Evolutionary conservation across 768 basidiomycete species (phyloP), one percentile per base, ranked within the genome.

Genomic region (Amanita rubescens): DNA sequence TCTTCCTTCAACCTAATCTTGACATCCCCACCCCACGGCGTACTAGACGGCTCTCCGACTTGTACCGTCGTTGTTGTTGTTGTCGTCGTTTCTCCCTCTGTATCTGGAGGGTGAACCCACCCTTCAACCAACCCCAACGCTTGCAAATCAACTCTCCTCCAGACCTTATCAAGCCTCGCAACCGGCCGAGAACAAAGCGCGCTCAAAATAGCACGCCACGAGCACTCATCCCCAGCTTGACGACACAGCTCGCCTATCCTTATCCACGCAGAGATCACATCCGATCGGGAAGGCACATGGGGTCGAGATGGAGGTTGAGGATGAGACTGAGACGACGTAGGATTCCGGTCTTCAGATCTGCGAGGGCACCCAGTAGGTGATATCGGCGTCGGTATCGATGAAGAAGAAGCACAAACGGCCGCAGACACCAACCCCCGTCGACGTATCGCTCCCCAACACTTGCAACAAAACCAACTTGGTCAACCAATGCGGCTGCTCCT

Each of bases 401-500:
- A 20, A 10, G 39, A 0, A 17, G 27, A 27, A 10, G 25, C 24
- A 37, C 25, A 27, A 3, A n/a, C 14, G 3, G 46, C 33, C 4
- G 25, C 22, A 3, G 30, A 22, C 2, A 53, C 44, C 49, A 65
- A 62, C 20, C 63, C n/a, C 58, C 51, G 60, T 66, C 7, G 75
- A 70, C 1, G 76, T 73, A 59, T 87, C 85, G 0, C 76, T 74
- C 22, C 79, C 81, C 11, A 91, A 74, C 11, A 90, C 77, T 62
- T 90, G 88, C 41, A 84, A 64, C 1, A 93, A 65, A 5, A 92
- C 68, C 3, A 87, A 66, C 60, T 79, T 84, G 12, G 90, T 92
- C 38, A 92, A 70, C 89, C 90, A 93, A 63, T 93, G 86, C 1
- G 88, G 87, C 39, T 72, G 74, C 5, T 81, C 81, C 25, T 87